phyloP scores from a whole-genome alignment of 192 early-diverging fungal species.

The Coemansia sp. region DNA sequence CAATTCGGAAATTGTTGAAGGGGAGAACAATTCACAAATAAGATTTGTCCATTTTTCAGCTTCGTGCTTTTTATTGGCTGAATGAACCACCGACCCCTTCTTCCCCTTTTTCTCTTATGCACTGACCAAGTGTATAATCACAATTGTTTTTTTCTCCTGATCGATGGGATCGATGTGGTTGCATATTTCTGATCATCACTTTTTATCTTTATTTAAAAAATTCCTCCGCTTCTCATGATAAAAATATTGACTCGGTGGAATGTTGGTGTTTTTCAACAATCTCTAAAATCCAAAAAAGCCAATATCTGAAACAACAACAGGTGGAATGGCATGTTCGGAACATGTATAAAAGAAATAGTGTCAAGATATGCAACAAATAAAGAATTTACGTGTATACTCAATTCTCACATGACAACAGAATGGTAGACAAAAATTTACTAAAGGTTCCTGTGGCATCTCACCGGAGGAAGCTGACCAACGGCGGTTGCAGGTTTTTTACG shows the following conservation, averaged over 20 bases:
- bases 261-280: background rate
- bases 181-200: conserved; percentile 3
- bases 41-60: background rate
- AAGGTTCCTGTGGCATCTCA: background rate
- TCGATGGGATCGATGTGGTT: conserved; percentile 12
- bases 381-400: background rate
- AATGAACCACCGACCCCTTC: background rate
- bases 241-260: conserved; percentile 5
- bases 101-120: background rate
- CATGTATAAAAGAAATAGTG: background rate
- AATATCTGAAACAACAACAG: background rate
- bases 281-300: background rate
- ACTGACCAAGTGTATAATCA: background rate
- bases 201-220: background rate
- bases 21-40: background rate
- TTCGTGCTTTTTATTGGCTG: background rate
- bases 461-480: conserved; percentile 4
- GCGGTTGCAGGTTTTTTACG: background rate
- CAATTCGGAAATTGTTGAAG: background rate
- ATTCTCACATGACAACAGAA: background rate
- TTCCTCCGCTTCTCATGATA: background rate
- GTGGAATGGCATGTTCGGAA: background rate
- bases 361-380: no score
- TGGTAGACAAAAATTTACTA: background rate
- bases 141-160: conserved; percentile 4